Conservation (phyloP, 306 rosid species). For the Arachis hypogaea region DNA sequence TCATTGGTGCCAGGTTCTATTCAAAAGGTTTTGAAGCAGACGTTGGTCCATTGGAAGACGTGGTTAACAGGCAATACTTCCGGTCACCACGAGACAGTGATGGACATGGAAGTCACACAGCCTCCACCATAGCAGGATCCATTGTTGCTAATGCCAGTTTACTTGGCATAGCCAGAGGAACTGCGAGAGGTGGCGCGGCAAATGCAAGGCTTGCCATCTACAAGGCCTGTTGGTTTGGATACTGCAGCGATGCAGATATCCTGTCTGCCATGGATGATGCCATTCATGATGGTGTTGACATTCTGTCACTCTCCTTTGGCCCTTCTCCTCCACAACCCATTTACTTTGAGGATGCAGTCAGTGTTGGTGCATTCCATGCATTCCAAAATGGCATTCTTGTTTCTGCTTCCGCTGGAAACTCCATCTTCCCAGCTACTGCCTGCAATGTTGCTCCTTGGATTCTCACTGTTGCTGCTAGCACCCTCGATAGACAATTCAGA, state of each 20-base stretch:
- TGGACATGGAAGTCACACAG: conserved; percentile 81
- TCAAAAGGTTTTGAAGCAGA: conserved; percentile 57
- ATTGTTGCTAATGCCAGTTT: conserved; percentile 53
- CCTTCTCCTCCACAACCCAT: conserved; percentile 62
- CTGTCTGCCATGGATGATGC: conserved; percentile 73
- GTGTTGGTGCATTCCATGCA: conserved; percentile 71
- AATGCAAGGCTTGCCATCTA: conserved; percentile 71
- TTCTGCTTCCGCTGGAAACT: conserved; percentile 80
- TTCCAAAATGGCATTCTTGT: conserved; percentile 65
- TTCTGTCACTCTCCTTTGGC: conserved; percentile 72
- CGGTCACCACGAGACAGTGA: conserved; percentile 60
- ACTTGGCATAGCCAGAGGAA: conserved; percentile 63
- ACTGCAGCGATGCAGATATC: conserved; percentile 63
- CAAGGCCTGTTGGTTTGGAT: conserved; percentile 72
- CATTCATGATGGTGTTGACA: conserved; percentile 70
- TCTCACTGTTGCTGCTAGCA: conserved; percentile 80
- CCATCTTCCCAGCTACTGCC: conserved; percentile 64
- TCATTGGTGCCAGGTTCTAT: conserved; percentile 64
- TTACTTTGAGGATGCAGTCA: conserved; percentile 53
- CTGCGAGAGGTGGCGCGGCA: conserved; percentile 72
- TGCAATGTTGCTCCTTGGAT: conserved; percentile 80
- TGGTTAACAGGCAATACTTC: conserved; percentile 47
- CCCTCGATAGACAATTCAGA: conserved; percentile 60
- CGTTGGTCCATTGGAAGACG: conserved; percentile 50
- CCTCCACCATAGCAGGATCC: conserved; percentile 75